These are phyloP conservation scores for Wickerhamiella spandovensis DNA, from an alignment of 805 yeast genomes.

Conservation along the genomic window DNA sequence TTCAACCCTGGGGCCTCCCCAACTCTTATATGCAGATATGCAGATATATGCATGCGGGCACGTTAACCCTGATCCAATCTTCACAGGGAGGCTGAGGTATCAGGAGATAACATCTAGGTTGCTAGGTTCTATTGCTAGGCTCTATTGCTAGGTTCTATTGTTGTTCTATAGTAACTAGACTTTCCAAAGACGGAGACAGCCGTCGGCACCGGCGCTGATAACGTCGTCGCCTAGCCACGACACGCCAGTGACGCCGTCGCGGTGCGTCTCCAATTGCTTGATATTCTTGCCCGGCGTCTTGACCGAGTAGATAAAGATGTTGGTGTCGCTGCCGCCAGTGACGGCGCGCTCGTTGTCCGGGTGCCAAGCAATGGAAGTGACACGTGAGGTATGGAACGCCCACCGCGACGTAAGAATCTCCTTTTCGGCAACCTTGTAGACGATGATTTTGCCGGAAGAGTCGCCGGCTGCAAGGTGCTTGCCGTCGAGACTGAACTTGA, in stretches of 20 bases:
- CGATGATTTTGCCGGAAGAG: constrained; percentile 68
- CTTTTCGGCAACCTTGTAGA: constrained; percentile 44
- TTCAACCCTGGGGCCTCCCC: no score
- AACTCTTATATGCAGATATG: no score
- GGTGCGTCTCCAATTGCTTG: constrained; percentile 69
- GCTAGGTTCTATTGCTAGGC: no score
- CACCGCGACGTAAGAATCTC: constrained; percentile 66
- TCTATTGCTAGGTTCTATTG: no score
- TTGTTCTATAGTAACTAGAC: constrained; percentile 23
- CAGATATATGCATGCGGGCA: no score
- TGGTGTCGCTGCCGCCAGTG: constrained; percentile 75
- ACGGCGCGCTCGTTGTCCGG: constrained; percentile 57
- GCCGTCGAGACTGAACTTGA: constrained; percentile 60
- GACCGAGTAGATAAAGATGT: constrained; percentile 67
- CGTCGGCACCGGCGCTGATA: constrained; percentile 69
- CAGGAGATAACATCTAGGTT: no score
- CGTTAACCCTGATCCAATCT: no score
- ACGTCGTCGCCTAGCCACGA: constrained; percentile 47
- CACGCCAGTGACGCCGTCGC: constrained; percentile 69
- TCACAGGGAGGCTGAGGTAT: no score
- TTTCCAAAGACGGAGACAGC: constrained; percentile 64
- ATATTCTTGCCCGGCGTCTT: constrained; percentile 63
- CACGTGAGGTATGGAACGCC: constrained; percentile 86
- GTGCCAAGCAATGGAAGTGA: constrained; percentile 70
- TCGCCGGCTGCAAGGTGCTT: constrained; percentile 73